Evolutionary conservation across 23 red algal genomes (phyloP), one percentile per base, ranked within the genome.

Genomic region (Gracilaria caudata): DNA sequence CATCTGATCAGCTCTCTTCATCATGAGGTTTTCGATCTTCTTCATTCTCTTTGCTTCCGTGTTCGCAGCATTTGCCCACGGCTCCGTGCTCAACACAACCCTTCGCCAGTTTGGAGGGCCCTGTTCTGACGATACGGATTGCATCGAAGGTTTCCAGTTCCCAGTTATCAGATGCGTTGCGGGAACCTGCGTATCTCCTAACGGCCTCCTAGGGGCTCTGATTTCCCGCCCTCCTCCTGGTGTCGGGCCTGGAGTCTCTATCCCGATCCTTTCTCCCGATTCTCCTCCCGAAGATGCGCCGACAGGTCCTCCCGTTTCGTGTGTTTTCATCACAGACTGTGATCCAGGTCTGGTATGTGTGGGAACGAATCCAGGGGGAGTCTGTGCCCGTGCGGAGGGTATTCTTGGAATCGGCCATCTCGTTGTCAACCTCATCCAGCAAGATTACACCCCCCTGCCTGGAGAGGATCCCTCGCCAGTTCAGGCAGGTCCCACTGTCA

Each of bases 401-500:
- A 32, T 55, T 5, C 46, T 54, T 3, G 75, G 75, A 4, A 43
- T 79, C 9, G 45, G 20, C 17, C 46, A 47, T 56, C 30, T 56
- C 41, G 30, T 79, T 7, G 75, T 51, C 19, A 79, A 79, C 21
- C 46, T 79, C 28, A 79, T 79, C 45, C 75, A 79, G 25, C 5
- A 34, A 32, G 75, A 79, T 28, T 79, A 79, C 75, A 56, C 53
- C 41, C 46, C 53, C 25, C 4, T 24, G 9, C 17, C 75, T 25
- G 75, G 46, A 29, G 34, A 23, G 45, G 45, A 57, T 28, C 45
- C 75, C 39, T 20, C 46, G 23, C 75, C 75, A 9, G 75, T 49
- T 51, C 37, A 79, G 7, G 75, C 41, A 17, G 75, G 75, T 16
- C 41, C 75, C 1, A 79, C 75, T 19, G 41, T 47, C 4, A 79